Conservation (phyloP, 2,329 filamentous ascomycete species). For the Sporothrix brunneoviolacea region DNA sequence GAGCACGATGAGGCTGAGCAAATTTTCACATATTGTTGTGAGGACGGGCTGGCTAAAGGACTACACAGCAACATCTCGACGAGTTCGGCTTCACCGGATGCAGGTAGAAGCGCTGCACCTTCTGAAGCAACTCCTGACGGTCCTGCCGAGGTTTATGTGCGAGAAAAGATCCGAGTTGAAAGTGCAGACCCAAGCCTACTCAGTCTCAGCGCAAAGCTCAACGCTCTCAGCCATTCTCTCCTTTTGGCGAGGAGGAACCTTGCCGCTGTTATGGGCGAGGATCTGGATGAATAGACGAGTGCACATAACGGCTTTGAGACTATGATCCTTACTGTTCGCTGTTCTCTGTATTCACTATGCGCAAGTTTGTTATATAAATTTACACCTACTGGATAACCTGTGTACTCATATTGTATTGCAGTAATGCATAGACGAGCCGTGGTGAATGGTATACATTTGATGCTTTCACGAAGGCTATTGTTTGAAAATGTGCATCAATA, state of each 20-base stretch:
- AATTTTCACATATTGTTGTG: constrained; percentile 57
- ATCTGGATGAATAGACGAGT: constrained; percentile 29
- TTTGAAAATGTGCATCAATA: too few species aligned
- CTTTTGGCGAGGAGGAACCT: constrained; percentile 64
- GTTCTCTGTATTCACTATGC: too few species aligned
- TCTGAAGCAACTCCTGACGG: constrained; percentile 30
- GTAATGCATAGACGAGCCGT: too few species aligned
- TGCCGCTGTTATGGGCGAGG: constrained; percentile 67
- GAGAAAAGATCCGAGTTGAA: constrained; percentile 84
- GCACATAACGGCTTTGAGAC: too few species aligned
- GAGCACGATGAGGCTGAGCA: constrained; percentile 77
- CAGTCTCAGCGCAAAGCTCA: constrained; percentile 75
- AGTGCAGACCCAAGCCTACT: constrained; percentile 83
- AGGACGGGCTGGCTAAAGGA: constrained; percentile 15
- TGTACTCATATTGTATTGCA: too few species aligned
- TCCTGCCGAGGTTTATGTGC: constrained; percentile 70
- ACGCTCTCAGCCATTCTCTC: constrained; percentile 68
- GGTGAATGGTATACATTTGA: too few species aligned
- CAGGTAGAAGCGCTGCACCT: too few species aligned
- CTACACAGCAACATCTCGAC: constrained; percentile 5
- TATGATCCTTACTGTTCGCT: too few species aligned
- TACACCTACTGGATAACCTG: too few species aligned
- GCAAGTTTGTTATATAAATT: too few species aligned
- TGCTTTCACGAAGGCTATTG: too few species aligned
- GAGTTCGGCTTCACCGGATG: too few species aligned